Base-by-base conservation (phyloP, 78 protist species). In the Monosiga brevicollis region DNA sequence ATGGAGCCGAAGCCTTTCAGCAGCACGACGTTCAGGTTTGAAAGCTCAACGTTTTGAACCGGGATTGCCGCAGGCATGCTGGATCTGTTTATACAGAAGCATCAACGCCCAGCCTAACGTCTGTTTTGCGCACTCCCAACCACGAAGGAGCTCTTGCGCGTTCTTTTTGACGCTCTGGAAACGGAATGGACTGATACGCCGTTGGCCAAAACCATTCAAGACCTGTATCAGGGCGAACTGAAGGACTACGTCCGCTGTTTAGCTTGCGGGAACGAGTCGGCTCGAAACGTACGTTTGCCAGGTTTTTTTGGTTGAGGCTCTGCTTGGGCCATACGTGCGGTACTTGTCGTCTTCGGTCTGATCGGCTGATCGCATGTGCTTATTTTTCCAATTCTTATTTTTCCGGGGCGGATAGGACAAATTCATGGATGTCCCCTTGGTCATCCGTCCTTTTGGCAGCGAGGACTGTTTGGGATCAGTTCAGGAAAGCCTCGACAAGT, bases 401-500 rank as follows among this genome's bases (percentile, higher is more conserved):
- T n/a, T n/a, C 62, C 29, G 62, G 29, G 29, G 62, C 62, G 29
- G 29, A 49, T 15, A 49, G 62, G 87, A 84, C 76, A n/a, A 24
- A 23, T 84, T 39, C 75, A 71, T 84, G 39, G 87, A 84, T 22
- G 49, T 84, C 20, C 79, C 87, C 26, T 40, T 77, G 23, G 81
- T 70, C 15, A 70, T 84, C 49, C 1, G 15, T 6, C 62, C 62
- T 6, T 49, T 49, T 49, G 62, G 62, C 62, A 49, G 62, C 62
- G 62, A 70, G 38, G 3, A 62, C 22, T 41, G 22, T 34, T 37
- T 84, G 42, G 0, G 42, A 10, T 37, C 54, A 15, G 74, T 84
- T 26, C 72, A 81, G 43, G 93, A 89, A 41, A 86, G 91, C 72
- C 42, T 91, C 15, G 74, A 85, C 41, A 34, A 70, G 41, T 91